Conservation (phyloP, 345 rosid genomes). For the Clausena lansium region DNA sequence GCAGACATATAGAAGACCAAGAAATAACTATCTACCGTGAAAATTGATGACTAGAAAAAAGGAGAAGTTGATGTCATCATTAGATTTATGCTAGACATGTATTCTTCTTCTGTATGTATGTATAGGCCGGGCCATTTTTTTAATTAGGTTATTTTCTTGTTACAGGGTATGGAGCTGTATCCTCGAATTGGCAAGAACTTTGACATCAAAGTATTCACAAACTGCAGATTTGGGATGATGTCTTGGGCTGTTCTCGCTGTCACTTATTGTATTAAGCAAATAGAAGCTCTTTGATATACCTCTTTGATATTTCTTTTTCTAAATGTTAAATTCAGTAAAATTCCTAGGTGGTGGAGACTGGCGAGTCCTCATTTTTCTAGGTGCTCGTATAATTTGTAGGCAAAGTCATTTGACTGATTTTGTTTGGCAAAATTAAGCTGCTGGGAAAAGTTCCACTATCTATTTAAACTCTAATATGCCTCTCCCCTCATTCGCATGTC, state of each 20-base stretch:
- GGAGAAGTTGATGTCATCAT: background rate
- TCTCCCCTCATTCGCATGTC: background rate
- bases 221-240: conserved; percentile 99
- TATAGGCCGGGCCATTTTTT: conserved; percentile 13
- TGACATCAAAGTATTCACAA: conserved; percentile 95
- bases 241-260: conserved; percentile 98
- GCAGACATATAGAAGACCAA: background rate
- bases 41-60: background rate
- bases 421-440: background rate
- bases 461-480: background rate
- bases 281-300: conserved; percentile 28
- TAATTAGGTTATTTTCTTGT: conserved; percentile 18
- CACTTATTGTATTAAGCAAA: conserved; percentile 99
- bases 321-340: background rate
- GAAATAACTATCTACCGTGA: background rate
- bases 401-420: background rate
- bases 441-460: background rate
- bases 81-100: background rate
- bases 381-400: background rate
- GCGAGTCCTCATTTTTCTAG: background rate
- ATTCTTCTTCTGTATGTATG: background rate
- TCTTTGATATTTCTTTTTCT: conserved; percentile 1
- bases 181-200: conserved; percentile 97
- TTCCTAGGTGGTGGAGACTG: background rate
- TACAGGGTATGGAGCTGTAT: conserved; percentile 97